These are phyloP conservation scores for Proliferodiscus dingleyae DNA, from an alignment of 2,329 filamentous ascomycete species.

Conservation along the genomic window DNA sequence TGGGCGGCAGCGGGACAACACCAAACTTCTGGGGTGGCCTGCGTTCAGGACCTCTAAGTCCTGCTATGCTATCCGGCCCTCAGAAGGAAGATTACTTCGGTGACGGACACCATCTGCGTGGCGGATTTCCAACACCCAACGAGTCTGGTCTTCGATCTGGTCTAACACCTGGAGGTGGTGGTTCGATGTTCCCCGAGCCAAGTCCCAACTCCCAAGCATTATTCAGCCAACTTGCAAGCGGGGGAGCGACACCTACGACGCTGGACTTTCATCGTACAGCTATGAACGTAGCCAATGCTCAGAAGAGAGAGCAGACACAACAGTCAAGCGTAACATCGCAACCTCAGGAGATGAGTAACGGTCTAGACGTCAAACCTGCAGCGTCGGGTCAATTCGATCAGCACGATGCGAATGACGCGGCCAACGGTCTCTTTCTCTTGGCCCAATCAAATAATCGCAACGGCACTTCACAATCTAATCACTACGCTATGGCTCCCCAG, in stretches of 20 bases:
- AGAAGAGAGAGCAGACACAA: constrained; percentile 43
- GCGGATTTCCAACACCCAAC: constrained; percentile 91
- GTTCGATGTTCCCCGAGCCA: constrained; percentile 93
- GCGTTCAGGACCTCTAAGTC: constrained; percentile 87
- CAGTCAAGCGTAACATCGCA: constrained; percentile 43
- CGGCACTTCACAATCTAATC: constrained; percentile 41
- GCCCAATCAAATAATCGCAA: constrained; percentile 64
- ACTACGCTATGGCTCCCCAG: constrained; percentile 26
- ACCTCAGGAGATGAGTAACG: constrained; percentile 41
- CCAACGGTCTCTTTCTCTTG: constrained; percentile 88
- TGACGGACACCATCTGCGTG: constrained; percentile 70
- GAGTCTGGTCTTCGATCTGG: constrained; percentile 91
- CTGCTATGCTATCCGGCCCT: constrained; percentile 92
- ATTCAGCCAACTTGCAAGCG: constrained; percentile 72
- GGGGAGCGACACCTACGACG: constrained; percentile 82
- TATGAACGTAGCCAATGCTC: constrained; percentile 69
- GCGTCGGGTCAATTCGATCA: constrained; percentile 69
- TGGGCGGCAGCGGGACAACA: constrained; percentile 62
- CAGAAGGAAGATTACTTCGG: constrained; percentile 77
- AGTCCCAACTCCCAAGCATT: constrained; percentile 83
- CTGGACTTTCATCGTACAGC: constrained; percentile 94
- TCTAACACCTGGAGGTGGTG: constrained; percentile 87
- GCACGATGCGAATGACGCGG: constrained; percentile 87
- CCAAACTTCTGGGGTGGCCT: constrained; percentile 80
- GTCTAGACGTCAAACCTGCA: constrained; percentile 38